phyloP scores from a whole-genome alignment of 352 stramenopile genomes.

The Pythium vanterpoolii region DNA sequence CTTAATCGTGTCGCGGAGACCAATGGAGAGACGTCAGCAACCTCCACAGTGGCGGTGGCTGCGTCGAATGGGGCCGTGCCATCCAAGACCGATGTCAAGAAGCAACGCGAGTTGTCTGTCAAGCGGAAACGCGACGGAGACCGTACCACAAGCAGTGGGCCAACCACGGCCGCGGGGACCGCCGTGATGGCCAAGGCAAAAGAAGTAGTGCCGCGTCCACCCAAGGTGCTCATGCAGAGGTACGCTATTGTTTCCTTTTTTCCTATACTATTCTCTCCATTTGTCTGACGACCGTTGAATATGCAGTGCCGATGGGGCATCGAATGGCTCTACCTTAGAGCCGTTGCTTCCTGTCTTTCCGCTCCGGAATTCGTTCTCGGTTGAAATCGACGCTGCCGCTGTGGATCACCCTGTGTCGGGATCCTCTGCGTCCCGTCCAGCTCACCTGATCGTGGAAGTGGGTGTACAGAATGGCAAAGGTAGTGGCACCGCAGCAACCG shows the following conservation, averaged over 20 bases:
- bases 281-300: background rate
- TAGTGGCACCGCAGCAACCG: slow-evolving; percentile 30
- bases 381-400: slow-evolving; percentile 44
- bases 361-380: slow-evolving; percentile 55
- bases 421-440: background rate
- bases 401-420: slow-evolving; percentile 2
- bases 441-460: slow-evolving; percentile 38
- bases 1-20: background rate
- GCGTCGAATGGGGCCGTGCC: background rate
- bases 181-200: slow-evolving; percentile 44
- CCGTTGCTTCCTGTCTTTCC: slow-evolving; percentile 57
- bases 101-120: slow-evolving; percentile 28
- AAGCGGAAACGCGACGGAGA: slow-evolving; percentile 74
- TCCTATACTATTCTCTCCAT: background rate
- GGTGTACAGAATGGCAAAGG: slow-evolving; percentile 65
- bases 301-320: background rate
- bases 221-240: slow-evolving; percentile 56
- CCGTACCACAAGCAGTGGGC: slow-evolving; percentile 12
- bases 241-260: slow-evolving; percentile 14
- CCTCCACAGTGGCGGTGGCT: background rate
- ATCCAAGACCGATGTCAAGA: slow-evolving; percentile 16
- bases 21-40: background rate
- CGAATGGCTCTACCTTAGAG: slow-evolving; percentile 3
- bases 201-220: slow-evolving; percentile 46
- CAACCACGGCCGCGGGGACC: slow-evolving; percentile 18